Base-by-base conservation (phyloP, 768 basidiomycete genomes). In the Cystofilobasidium ferigula region DNA sequence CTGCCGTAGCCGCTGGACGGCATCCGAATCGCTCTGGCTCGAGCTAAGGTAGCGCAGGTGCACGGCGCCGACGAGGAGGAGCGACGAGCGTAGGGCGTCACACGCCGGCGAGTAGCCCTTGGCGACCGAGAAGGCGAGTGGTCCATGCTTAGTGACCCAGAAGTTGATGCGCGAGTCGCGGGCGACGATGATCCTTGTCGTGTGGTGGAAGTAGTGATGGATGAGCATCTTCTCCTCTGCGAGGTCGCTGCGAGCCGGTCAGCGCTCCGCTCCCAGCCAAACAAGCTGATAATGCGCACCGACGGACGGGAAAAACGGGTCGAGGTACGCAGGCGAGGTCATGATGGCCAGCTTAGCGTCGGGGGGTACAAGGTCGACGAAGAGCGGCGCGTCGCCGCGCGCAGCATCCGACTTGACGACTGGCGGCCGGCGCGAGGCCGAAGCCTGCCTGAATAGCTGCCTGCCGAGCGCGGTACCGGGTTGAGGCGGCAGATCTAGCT, bases 181-280 rank as follows among this genome's bases (percentile, higher is more conserved):
- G 9, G 73, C 73, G 26, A 73, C 66, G 67, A 73, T 73, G 61
- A 72, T 71, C 30, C 69, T 63, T 3, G 70, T 68, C 3, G 72
- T 72, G 20, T 64, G 43, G 22, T 67, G 62, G 6, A 73, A 67
- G 65, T 73, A 73, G 53, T 73, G 71, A 8, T 70, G 71, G 30
- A 72, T 71, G 56, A 72, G 69, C 20, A 72, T 38, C 26, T 69
- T 63, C 34, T 72, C 72, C 38, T 72, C 71, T 38, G n/a, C n/a
- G n/a, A n/a, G n/a, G n/a, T n/a, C n/a, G n/a, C n/a, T n/a, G n/a
- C n/a, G n/a, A n/a, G n/a, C n/a, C n/a, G n/a, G n/a, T n/a, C n/a
- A n/a, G n/a, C n/a, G n/a, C n/a, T n/a, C n/a, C n/a, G n/a, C n/a
- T n/a, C n/a, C n/a, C n/a, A n/a, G 22, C 18, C 1, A 36, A 51